phyloP scores from a whole-genome alignment of 2,329 filamentous ascomycete genomes.

The Microthyrium microscopicum region DNA sequence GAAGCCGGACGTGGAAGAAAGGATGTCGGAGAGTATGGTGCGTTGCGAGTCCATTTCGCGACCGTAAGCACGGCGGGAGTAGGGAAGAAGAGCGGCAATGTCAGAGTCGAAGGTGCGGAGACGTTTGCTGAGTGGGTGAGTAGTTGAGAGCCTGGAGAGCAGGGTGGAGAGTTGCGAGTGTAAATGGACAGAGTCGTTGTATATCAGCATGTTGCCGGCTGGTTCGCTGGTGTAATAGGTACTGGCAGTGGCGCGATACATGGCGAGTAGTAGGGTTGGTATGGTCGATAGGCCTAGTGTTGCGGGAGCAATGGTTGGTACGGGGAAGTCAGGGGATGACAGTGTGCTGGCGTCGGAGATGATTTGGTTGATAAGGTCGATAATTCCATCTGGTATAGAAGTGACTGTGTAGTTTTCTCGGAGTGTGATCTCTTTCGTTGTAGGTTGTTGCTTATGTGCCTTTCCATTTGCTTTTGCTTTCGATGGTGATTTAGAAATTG shows the following conservation, averaged over 20 bases:
- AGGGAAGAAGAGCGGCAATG: constrained; percentile 38
- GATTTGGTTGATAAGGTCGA: constrained; percentile 44
- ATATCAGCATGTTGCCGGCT: constrained; percentile 45
- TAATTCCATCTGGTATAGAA: constrained; percentile 64
- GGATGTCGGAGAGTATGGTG: constrained; percentile 43
- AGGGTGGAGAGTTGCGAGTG: constrained; percentile 35
- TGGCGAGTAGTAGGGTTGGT: constrained; percentile 56
- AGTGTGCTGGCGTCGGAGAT: constrained; percentile 34
- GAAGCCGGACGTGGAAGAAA: constrained; percentile 48
- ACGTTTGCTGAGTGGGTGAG: constrained; percentile 15
- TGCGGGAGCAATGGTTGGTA: constrained; percentile 46
- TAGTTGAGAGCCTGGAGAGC: constrained; percentile 25
- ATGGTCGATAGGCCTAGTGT: constrained; percentile 54
- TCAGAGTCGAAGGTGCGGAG: constrained; percentile 30
- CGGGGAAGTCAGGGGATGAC: constrained; percentile 28
- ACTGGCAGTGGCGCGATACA: constrained; percentile 62
- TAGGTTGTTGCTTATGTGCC: neutral
- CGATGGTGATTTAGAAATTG: constrained; percentile 11
- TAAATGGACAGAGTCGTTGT: constrained; percentile 46
- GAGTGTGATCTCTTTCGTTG: constrained; percentile 47
- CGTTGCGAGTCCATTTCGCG: constrained; percentile 49
- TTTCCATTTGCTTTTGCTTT: constrained; percentile 15
- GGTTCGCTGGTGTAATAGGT: constrained; percentile 51
- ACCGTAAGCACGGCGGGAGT: constrained; percentile 43
- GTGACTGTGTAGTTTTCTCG: constrained; percentile 81